These are phyloP conservation scores for Bimuria novae-zelandiae DNA, from an alignment of 2,329 filamentous ascomycete species.

Conservation along the genomic window DNA sequence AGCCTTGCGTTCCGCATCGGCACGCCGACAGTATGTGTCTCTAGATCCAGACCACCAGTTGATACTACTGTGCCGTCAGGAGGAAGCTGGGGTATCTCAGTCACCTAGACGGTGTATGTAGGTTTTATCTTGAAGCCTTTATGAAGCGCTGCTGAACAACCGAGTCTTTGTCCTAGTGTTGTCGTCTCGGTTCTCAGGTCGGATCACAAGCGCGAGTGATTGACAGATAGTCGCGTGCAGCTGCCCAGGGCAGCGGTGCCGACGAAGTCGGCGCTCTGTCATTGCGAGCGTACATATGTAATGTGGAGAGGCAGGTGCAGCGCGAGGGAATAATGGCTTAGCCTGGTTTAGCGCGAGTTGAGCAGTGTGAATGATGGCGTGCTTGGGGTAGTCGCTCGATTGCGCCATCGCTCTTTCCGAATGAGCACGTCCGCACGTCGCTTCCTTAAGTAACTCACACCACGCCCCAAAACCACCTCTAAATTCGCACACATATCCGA, in stretches of 20 bases:
- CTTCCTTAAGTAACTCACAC: conserved; percentile 5
- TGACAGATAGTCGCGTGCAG: conserved; percentile 1
- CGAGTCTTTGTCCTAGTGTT: conserved; percentile 11
- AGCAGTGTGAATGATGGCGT: conserved; percentile 16
- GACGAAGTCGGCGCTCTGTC: no score
- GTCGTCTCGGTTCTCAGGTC: conserved; percentile 4
- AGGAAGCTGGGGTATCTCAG: no score
- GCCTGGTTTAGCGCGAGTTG: conserved; percentile 7
- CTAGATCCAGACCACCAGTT: no score
- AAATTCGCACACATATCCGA: neutral
- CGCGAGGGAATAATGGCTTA: neutral
- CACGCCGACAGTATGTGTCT: no score
- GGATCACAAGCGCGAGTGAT: conserved; percentile 6
- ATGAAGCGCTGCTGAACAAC: no score
- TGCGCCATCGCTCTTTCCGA: conserved; percentile 9
- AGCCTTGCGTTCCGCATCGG: neutral
- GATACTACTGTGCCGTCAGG: no score
- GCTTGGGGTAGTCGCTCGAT: conserved; percentile 13
- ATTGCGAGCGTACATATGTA: no score
- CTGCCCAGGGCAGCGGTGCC: no score
- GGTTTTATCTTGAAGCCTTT: no score
- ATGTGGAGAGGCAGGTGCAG: no score
- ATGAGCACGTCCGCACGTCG: conserved; percentile 2
- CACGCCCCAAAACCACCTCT: neutral
- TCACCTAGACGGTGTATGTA: no score